A percentile compares a stretch with the other conserved stretches of the same genome.
These are phyloP conservation scores for Leccinum rimulosum DNA, from an alignment of 768 basidiomycete species.

Conservation along the genomic window DNA sequence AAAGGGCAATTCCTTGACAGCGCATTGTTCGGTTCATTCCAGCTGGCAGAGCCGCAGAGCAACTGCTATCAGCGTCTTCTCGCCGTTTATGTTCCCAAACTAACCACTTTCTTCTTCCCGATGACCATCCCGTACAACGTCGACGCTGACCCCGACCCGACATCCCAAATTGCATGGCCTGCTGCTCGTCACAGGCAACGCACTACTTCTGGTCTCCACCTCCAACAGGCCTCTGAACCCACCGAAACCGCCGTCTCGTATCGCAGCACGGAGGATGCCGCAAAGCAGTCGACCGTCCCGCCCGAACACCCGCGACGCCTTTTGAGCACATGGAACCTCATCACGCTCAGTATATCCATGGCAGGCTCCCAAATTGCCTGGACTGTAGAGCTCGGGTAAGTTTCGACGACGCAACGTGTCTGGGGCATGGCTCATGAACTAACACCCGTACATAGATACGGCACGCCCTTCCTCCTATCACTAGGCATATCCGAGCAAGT, in stretches of 20 bases:
- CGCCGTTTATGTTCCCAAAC: constrained; percentile 12
- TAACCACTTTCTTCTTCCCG: not conserved
- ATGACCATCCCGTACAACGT: constrained; percentile 61
- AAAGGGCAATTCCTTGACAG: constrained; percentile 11
- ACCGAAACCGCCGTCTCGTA: constrained; percentile 25
- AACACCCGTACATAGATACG: constrained; percentile 59
- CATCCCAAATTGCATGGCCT: constrained; percentile 79
- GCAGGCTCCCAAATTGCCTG: constrained; percentile 93
- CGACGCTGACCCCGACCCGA: constrained; percentile 69
- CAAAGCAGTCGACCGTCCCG: constrained; percentile 18
- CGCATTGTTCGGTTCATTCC: not conserved
- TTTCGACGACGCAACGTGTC: constrained; percentile 9
- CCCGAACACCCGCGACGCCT: constrained; percentile 28
- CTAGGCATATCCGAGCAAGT: constrained; percentile 83
- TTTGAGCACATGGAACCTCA: constrained; percentile 62
- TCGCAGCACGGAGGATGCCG: constrained; percentile 33
- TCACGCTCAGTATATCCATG: constrained; percentile 88
- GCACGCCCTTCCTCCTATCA: constrained; percentile 87
- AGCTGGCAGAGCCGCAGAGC: not conserved
- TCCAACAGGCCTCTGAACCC: constrained; percentile 21
- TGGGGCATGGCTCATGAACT: not conserved
- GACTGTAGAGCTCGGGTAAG: constrained; percentile 93
- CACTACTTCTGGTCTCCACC: constrained; percentile 21
- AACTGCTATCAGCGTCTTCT: not conserved
- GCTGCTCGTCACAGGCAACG: constrained; percentile 38